Base-by-base conservation (phyloP, 2,329 filamentous ascomycete species). In the Paradendryphiella salina region DNA sequence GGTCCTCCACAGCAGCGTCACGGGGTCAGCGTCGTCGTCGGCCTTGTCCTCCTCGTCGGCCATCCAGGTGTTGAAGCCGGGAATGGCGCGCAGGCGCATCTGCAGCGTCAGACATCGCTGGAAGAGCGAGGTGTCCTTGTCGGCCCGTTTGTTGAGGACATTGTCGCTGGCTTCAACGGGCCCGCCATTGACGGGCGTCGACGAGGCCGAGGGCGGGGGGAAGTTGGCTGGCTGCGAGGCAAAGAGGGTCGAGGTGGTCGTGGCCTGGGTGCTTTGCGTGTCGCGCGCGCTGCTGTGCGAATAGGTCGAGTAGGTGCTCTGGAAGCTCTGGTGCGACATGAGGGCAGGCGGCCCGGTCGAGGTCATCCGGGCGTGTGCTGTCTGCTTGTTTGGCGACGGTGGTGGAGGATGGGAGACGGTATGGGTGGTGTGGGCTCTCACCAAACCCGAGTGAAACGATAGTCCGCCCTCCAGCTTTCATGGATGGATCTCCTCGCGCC, bases 71-170 rank as follows among this genome's bases (percentile, higher is more conserved):
- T 90, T 85, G 70, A 97, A 96, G 51, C 84, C 88, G 3, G 91
- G 91, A 7, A 97, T 91, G 60, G 88, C 87, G 48, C 85, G 82
- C 54, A 99, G 79, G 57, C 94, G 85, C 75, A 87, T 85, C 71
- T 89, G 90, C 54, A 97, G 80, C 46, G 87, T 85, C 61, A 96
- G 82, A 73, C 94, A 97, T 73, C 96, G 96, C 75, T 97, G 93
- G 75, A 96, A 99, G 18, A 99, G 84, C 9, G 92, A 96, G 52
- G 87, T 83, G 48, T 89, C 90, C 60, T 94, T 92, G 72, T 96
- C 92, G 71, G 92, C 94, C 72, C 90, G 89, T 75, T 93, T 89
- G 76, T 99, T 99, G 80, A 99, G 96, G 73, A 99, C 96, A 74
- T 96, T 96, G 73, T 89, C 83, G 52, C 88, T 90, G 54, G 91